These are phyloP conservation scores for Balakata baccata DNA, from an alignment of 345 rosid species.

Conservation along the genomic window DNA sequence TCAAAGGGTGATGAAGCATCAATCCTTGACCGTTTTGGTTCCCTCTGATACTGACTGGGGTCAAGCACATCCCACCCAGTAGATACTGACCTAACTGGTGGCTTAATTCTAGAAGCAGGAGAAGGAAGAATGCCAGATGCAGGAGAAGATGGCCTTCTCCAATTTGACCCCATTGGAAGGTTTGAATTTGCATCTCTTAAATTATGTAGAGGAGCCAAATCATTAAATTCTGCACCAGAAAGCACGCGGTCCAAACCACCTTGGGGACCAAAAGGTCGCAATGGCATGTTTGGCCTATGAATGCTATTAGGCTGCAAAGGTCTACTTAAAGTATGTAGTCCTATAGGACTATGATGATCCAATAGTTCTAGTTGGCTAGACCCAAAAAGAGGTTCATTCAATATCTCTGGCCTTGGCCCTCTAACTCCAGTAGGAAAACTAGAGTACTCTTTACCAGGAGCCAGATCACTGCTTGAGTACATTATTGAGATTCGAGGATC, in stretches of 20 bases:
- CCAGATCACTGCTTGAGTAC: slow-evolving; percentile 67
- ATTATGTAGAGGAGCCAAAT: slow-evolving; percentile 33
- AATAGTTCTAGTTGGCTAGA: slow-evolving; percentile 42
- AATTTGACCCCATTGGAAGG: slow-evolving; percentile 35
- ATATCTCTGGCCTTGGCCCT: slow-evolving; percentile 54
- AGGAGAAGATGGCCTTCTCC: slow-evolving; percentile 71
- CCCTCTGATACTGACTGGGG: slow-evolving; percentile 53
- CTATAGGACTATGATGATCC: slow-evolving; percentile 44
- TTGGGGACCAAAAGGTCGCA: slow-evolving; percentile 48
- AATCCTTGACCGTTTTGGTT: slow-evolving; percentile 63
- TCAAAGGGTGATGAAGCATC: slow-evolving; percentile 47
- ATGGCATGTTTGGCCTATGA: slow-evolving; percentile 38
- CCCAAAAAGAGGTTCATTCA: slow-evolving; percentile 45
- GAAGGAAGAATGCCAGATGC: slow-evolving; percentile 52
- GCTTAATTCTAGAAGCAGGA: slow-evolving; percentile 53
- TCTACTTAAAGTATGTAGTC: slow-evolving; percentile 33
- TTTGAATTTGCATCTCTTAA: slow-evolving; percentile 36
- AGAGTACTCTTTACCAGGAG: slow-evolving; percentile 56
- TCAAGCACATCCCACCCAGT: slow-evolving; percentile 80
- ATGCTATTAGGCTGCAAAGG: slow-evolving; percentile 32
- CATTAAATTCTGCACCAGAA: slow-evolving; percentile 50
- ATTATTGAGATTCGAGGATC: slow-evolving; percentile 86
- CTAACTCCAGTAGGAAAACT: slow-evolving; percentile 50
- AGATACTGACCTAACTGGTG: slow-evolving; percentile 43
- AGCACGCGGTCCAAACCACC: slow-evolving; percentile 49